These are phyloP conservation scores for Craspedostauros australis DNA, from an alignment of 108 stramenopile genomes.

Conservation along the genomic window DNA sequence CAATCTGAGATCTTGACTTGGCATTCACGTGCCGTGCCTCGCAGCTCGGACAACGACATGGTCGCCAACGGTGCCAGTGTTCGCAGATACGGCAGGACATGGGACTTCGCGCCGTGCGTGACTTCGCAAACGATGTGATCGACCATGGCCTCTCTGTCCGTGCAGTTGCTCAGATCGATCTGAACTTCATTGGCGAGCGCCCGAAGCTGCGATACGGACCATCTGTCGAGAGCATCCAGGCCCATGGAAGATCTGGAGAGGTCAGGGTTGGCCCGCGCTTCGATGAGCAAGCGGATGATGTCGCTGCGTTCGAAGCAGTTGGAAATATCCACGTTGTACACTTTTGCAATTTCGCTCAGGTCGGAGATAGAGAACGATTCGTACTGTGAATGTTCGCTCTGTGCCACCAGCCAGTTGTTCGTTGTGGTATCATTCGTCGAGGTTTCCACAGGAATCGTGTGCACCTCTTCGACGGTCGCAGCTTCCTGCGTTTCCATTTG, in stretches of 20 bases:
- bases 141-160: slow-evolving; percentile 19
- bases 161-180: slow-evolving; percentile 20
- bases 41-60: slow-evolving; percentile 20
- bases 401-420: too few relatives aligned
- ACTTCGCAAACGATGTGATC: slow-evolving; percentile 6
- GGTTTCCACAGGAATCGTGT: too few relatives aligned
- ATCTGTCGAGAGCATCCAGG: slow-evolving; percentile 8
- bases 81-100: slow-evolving; percentile 30
- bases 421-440: too few relatives aligned
- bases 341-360: slow-evolving; percentile 14
- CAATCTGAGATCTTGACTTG: slow-evolving; percentile 41
- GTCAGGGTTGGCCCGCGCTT: background rate
- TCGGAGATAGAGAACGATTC: slow-evolving; percentile 18
- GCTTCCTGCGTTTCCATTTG: background rate
- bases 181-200: slow-evolving; percentile 18
- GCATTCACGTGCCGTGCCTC: slow-evolving; percentile 20
- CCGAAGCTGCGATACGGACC: slow-evolving; percentile 28
- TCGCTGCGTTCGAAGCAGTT: slow-evolving; percentile 25
- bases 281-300: slow-evolving; percentile 13
- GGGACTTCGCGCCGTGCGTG: slow-evolving; percentile 13
- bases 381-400: too few relatives aligned
- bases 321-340: slow-evolving; percentile 20
- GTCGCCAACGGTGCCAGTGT: slow-evolving; percentile 29
- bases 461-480: background rate
- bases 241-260: background rate